Evolutionary conservation across 257 asterid species (phyloP).

Genomic region (Jacaranda copaia): DNA sequence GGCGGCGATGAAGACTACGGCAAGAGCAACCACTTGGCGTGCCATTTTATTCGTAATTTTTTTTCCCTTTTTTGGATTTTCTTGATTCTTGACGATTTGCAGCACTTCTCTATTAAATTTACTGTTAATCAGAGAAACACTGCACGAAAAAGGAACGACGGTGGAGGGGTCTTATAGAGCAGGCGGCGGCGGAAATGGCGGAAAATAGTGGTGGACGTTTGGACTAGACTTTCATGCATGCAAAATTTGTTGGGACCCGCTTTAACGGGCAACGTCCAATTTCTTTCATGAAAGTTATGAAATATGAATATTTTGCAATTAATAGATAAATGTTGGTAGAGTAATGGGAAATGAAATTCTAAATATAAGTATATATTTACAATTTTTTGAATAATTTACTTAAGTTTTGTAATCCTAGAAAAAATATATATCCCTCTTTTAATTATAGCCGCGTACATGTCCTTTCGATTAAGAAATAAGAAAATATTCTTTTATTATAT

Average conservation of each 20-base stretch:
- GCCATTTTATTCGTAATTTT: conserved; percentile 55
- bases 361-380: no score
- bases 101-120: conserved; percentile 46
- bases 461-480: no score
- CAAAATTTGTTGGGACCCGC: background rate
- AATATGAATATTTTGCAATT: no score
- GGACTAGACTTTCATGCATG: background rate
- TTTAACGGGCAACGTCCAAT: no score
- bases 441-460: no score
- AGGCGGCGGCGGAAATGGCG: background rate
- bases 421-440: no score
- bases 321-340: no score
- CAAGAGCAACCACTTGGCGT: conserved; percentile 59
- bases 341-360: no score
- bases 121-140: conserved; percentile 47
- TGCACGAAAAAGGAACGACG: conserved; percentile 42
- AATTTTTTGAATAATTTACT: no score
- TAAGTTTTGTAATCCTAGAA: no score
- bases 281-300: no score
- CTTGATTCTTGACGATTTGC: conserved; percentile 34
- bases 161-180: conserved; percentile 26
- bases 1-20: conserved; percentile 59
- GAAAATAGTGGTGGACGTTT: background rate
- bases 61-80: background rate
- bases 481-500: no score